Base-by-base conservation (phyloP, 2,329 filamentous ascomycete genomes). In the Daldinia eschscholtzii region DNA sequence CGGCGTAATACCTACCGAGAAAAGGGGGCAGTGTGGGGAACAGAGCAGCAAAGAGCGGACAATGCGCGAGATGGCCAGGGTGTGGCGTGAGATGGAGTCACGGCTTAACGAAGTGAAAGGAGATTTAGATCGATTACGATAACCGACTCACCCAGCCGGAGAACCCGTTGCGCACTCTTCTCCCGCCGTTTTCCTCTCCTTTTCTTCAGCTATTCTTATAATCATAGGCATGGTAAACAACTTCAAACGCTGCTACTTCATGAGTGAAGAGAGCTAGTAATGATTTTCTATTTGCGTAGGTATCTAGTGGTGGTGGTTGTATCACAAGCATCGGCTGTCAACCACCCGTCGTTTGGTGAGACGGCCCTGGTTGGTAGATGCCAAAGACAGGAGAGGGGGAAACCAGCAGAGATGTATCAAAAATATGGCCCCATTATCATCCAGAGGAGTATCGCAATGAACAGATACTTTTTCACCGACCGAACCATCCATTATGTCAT, bases 51-150 rank as follows among this genome's bases (percentile, higher is more conserved):
- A 85, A 78, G 85, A 85, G 73, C 81, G 80, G 65, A 80, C 78
- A 26, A 83, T 88, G 82, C 81, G 83, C 61, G 86, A 88, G 74
- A 84, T 88, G 81, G 86, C 84, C 2, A 79, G 81, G 61, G 81
- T 83, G 6, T 86, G 85, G 74, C 75, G 80, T 2, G 84, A 88
- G 63, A 84, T 88, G 82, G 81, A 79, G 30, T 77, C 79, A 65
- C 81, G 86, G 73, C 76, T 88, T 62, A 79, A 82, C 9, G 86
- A 88, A 52, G 83, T 86, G 0, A 80, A 79, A 65, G 79, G 75
- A 2, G 86, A 89, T 67, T 68, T 89, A 56, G 77, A 72, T 48
- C 75, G 78, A n/a, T 62, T 79, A 61, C 68, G 73, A 33, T 77
- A 68, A 68, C 39, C 37, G 30, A 33, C 26, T 6, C n/a, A 18